Evolutionary conservation across 345 rosid species (phyloP).

Genomic region (Stellera chamaejasme): DNA sequence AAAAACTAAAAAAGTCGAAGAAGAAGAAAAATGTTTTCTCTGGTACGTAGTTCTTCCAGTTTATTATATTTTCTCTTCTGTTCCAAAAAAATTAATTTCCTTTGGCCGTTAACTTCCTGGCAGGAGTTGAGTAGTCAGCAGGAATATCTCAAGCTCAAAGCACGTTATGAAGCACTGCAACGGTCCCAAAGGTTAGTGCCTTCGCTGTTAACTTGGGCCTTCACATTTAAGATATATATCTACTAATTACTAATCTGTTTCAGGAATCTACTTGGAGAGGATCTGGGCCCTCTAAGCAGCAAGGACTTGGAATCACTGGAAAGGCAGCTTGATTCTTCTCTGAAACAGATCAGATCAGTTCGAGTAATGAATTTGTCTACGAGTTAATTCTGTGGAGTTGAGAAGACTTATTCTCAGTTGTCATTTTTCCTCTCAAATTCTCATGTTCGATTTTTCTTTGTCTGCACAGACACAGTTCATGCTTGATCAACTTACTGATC

Average conservation of each 20-base stretch:
- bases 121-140: conserved; percentile 89
- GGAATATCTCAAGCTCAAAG: conserved; percentile 91
- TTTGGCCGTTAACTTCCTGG: neutral
- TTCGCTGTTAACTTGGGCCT: too few species aligned
- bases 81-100: conserved; percentile 1
- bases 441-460: neutral
- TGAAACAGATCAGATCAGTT: conserved; percentile 86
- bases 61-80: neutral
- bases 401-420: neutral
- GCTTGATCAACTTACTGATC: conserved; percentile 93
- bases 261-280: conserved; percentile 91
- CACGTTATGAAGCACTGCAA: conserved; percentile 74
- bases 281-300: conserved; percentile 75
- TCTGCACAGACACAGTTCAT: conserved; percentile 65
- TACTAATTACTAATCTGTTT: neutral
- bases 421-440: neutral
- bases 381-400: neutral
- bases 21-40: too few species aligned
- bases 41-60: too few species aligned
- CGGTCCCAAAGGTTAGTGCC: conserved; percentile 63
- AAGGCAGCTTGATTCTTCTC: conserved; percentile 86
- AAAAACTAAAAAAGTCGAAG: too few species aligned
- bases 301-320: conserved; percentile 92
- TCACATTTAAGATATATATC: too few species aligned
- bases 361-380: conserved; percentile 31